Percentiles rank a stretch among this genome's conserved stretches.
Evolutionary conservation across 176 grass and related monocot species (phyloP).

Genomic region (Avena insularis): DNA sequence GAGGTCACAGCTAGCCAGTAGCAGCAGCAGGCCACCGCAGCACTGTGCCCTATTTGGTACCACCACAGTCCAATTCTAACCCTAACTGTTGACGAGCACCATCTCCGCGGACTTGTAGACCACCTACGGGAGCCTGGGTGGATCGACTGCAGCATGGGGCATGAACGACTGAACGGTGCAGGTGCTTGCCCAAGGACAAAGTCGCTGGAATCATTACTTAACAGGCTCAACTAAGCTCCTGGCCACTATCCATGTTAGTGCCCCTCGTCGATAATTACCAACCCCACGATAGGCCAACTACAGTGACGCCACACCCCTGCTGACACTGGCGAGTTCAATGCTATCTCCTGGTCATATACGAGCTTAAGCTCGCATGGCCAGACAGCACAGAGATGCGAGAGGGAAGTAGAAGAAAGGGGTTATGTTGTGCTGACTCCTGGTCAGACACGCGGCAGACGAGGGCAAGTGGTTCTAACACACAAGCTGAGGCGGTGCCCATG

Average conservation of each 20-base stretch:
- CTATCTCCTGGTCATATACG: not conserved
- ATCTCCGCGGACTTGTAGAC: not conserved
- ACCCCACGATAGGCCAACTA: slow-evolving; percentile 6
- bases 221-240: no score
- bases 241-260: not conserved
- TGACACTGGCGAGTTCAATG: not conserved
- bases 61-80: not conserved
- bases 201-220: no score
- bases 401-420: not conserved
- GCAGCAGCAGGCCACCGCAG: not conserved
- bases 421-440: not conserved
- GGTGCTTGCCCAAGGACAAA: not conserved
- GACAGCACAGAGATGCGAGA: not conserved
- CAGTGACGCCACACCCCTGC: not conserved
- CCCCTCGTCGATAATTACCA: not conserved
- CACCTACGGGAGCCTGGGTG: slow-evolving; percentile 17
- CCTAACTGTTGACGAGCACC: not conserved
- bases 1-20: not conserved
- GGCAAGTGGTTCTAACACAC: not conserved
- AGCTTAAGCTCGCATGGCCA: slow-evolving; percentile 5
- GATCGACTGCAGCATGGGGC: not conserved
- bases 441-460: not conserved
- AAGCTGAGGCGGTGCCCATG: not conserved
- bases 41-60: not conserved
- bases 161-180: not conserved